Percentiles rank a stretch among this genome's conserved stretches.
These are phyloP conservation scores for Senecio squalidus DNA, from an alignment of 140 eudicot genomes.

Conservation along the genomic window DNA sequence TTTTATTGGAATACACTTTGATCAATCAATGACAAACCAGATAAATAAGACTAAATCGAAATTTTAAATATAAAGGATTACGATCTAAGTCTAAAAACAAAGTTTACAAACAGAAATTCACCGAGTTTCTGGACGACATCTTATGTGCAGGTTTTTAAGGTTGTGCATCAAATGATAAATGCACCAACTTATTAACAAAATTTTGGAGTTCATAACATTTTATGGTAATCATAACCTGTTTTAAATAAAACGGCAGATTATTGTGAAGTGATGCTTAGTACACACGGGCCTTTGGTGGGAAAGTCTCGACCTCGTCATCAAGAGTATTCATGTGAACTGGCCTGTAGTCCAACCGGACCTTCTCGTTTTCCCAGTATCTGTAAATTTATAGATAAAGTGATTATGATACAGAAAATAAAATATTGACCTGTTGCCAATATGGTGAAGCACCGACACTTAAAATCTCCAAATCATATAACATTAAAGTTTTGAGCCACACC, in stretches of 20 bases:
- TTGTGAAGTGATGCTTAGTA: slow-evolving; percentile 33
- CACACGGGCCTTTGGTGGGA: slow-evolving; percentile 98
- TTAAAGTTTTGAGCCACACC: too few relatives aligned
- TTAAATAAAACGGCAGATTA: neutral
- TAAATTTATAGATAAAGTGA: slow-evolving; percentile 14
- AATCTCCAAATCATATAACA: neutral
- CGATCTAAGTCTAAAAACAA: slow-evolving; percentile 21
- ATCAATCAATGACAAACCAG: slow-evolving; percentile 2
- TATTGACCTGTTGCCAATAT: neutral
- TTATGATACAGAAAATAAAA: slow-evolving; percentile 2
- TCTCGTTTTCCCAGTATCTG: slow-evolving; percentile 97
- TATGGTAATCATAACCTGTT: slow-evolving; percentile 18
- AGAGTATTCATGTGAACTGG: slow-evolving; percentile 98
- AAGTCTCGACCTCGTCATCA: slow-evolving; percentile 78
- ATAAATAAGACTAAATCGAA: neutral
- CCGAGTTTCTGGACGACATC: slow-evolving; percentile 10
- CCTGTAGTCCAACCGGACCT: slow-evolving; percentile 84
- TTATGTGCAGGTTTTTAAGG: slow-evolving; percentile 29
- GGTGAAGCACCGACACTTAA: neutral
- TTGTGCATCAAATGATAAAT: slow-evolving; percentile 31
- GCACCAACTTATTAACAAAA: slow-evolving; percentile 44
- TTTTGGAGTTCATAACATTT: slow-evolving; percentile 26
- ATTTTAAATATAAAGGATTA: slow-evolving; percentile 6
- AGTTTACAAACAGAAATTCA: slow-evolving; percentile 20
- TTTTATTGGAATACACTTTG: neutral